phyloP scores from a whole-genome alignment of 1,284 basidiomycete genomes.

The Hypsizygus ulmarius region DNA sequence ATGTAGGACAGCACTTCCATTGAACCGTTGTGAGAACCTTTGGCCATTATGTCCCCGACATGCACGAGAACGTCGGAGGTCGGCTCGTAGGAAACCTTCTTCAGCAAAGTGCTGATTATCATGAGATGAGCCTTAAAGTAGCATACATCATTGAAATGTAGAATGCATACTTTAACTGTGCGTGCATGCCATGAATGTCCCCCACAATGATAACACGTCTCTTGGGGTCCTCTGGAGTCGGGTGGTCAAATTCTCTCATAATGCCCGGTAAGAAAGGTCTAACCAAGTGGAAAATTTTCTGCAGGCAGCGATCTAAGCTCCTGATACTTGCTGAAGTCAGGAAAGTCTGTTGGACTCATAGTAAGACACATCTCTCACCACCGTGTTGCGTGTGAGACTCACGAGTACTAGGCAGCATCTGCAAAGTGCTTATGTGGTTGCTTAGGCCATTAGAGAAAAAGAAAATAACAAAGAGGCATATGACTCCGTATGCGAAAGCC shows the following conservation, averaged over 20 bases:
- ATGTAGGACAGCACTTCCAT: conserved; percentile 66
- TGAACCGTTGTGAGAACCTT: conserved; percentile 59
- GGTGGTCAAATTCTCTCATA: conserved; percentile 3
- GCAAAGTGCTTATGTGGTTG: neutral
- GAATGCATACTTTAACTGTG: conserved; percentile 58
- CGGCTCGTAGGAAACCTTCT: conserved; percentile 57
- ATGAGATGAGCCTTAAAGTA: conserved; percentile 3
- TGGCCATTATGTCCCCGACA: conserved; percentile 78
- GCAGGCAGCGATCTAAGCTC: conserved; percentile 39
- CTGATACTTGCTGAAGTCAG: conserved; percentile 56
- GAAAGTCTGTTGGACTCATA: conserved; percentile 31
- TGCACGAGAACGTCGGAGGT: conserved; percentile 70
- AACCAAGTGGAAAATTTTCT: conserved; percentile 55
- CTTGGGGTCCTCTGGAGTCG: conserved; percentile 42
- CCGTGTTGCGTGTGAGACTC: neutral
- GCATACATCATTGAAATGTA: neutral
- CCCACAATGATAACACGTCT: conserved; percentile 72
- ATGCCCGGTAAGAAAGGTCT: conserved; percentile 1
- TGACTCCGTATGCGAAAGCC: conserved; percentile 23
- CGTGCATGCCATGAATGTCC: conserved; percentile 81
- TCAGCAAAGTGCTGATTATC: conserved; percentile 54
- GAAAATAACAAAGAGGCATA: conserved; percentile 41
- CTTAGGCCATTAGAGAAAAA: conserved; percentile 29
- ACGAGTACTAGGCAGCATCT: neutral
- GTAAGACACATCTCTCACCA: neutral